Evolutionary conservation across 805 yeast genomes (phyloP), one percentile per base, ranked within the genome.

Genomic region (Candida boleticola): DNA sequence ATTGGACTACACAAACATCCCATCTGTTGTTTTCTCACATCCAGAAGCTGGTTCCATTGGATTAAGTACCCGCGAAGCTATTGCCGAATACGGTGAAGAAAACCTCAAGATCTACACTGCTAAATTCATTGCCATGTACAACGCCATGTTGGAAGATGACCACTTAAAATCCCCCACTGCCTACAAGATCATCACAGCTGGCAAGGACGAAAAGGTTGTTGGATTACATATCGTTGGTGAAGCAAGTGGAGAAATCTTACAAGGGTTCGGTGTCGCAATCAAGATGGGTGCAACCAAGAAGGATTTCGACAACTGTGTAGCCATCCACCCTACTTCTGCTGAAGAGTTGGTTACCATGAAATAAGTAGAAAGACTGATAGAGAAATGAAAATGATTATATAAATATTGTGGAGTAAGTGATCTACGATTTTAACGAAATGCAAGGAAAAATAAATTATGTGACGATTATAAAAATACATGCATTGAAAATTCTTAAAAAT

Each of bases 261-360:
- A 93, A 74, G 99, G 99, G 29, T 93, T 93, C 58, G 99, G 98
- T 45, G 99, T 90, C 41, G 99, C 99, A 39, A 72, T 93, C 50
- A 90, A 90, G 71, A 93, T 93, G 99, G 99, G 99, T 26, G 99
- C 99, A 32, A 93, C 99, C 29, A 93, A 93, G 74, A 80, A 79
- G 36, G 97, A 93, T 64, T 93, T 93, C 51, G 99, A 93, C 68
- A 82, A 72, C 63, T 87, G 95, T 71, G 98, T 93, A 34, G 99
- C 99, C 29, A 93, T 93, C 60, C 99, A 93, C 63, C 99, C 99
- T 49, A 93, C 99, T 1, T 81, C 95, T 51, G 99, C 99, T 32
- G 99, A 93, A 72, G 99, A 93, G 71, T 68, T 93, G 39, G 99
- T 93, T 29, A 93, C 99, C 18, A 69, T 86, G 79, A 73, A 66